Percentiles rank a stretch among this genome's conserved stretches.
phyloP scores from a whole-genome alignment of 2,329 filamentous ascomycete genomes.

The Immersiporthe knoxdaviesiana region DNA sequence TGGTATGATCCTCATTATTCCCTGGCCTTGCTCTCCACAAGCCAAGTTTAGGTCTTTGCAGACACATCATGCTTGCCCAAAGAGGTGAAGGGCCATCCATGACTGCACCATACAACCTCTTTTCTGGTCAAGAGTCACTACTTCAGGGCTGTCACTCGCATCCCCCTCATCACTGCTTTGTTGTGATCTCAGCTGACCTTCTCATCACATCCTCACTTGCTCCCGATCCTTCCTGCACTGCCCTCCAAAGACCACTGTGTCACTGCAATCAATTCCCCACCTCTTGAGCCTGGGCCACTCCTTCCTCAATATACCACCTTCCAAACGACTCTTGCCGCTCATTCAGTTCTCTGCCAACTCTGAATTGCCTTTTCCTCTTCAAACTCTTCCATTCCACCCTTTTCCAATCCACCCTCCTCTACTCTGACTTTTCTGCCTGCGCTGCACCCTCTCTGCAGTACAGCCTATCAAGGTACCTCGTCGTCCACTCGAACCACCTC shows the following conservation, averaged over 20 bases:
- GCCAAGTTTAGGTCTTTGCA: not conserved
- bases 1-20: not conserved
- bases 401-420: not conserved
- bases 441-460: not conserved
- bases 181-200: not conserved
- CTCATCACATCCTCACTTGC: not conserved
- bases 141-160: too few species aligned
- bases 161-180: not conserved
- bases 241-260: not conserved
- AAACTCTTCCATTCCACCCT: too few species aligned
- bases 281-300: not conserved
- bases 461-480: not conserved
- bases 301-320: not conserved
- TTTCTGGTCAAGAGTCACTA: too few species aligned
- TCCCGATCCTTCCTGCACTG: not conserved
- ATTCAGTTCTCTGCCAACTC: not conserved
- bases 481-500: too few species aligned
- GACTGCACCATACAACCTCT: not conserved
- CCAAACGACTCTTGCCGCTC: not conserved
- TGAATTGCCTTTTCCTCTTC: too few species aligned
- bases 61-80: not conserved
- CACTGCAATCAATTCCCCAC: not conserved
- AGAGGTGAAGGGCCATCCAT: not conserved
- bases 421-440: too few species aligned
- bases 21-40: not conserved